Evolutionary conservation across 371 early-diverging fungal genomes (phyloP).

Genomic region (Circinella minor): DNA sequence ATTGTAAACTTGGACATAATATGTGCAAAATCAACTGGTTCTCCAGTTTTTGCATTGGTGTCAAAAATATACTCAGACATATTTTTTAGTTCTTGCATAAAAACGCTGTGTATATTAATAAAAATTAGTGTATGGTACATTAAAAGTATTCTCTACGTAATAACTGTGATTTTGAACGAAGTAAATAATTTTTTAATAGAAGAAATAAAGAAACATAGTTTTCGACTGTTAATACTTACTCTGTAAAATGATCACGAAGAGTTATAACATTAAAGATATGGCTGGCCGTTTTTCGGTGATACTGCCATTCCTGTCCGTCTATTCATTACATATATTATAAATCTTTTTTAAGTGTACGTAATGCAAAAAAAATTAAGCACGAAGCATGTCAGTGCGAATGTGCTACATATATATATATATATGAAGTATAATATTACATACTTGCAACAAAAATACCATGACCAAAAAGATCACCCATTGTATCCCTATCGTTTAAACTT

Average conservation of each 20-base stretch:
- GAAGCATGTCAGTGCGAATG: too few relatives aligned
- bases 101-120: slow-evolving; percentile 30
- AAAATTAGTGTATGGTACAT: background rate
- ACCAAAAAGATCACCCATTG: slow-evolving; percentile 36
- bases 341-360: too few relatives aligned
- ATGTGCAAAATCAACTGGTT: slow-evolving; percentile 41
- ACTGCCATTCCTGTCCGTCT: slow-evolving; percentile 32
- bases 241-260: slow-evolving; percentile 57
- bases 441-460: slow-evolving; percentile 50
- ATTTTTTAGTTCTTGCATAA: slow-evolving; percentile 43
- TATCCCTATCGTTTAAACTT: background rate
- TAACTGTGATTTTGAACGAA: background rate
- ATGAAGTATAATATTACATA: slow-evolving; percentile 21
- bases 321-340: too few relatives aligned
- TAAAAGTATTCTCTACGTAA: background rate
- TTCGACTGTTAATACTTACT: slow-evolving; percentile 16
- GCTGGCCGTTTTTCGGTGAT: slow-evolving; percentile 52
- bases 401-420: too few relatives aligned
- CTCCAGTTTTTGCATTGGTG: slow-evolving; percentile 29
- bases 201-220: too few relatives aligned
- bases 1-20: slow-evolving; percentile 53
- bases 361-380: too few relatives aligned
- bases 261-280: slow-evolving; percentile 60
- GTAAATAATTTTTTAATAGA: too few relatives aligned
- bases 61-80: slow-evolving; percentile 35